Evolutionary conservation across 2,329 filamentous ascomycete species (phyloP).

Genomic region (Alternaria consortialis): DNA sequence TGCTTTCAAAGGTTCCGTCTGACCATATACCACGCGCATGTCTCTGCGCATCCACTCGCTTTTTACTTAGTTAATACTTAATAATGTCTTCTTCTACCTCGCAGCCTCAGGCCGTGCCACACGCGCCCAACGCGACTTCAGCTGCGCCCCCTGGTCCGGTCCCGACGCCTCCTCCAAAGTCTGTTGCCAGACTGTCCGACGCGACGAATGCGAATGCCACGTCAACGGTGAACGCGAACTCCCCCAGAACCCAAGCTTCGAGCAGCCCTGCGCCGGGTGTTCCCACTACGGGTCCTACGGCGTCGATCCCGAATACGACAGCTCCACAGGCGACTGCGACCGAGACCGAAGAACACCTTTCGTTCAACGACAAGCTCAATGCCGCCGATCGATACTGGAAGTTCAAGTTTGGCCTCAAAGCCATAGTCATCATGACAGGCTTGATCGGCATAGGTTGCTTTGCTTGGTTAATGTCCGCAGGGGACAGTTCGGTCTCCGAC

Average conservation of each 20-base stretch:
- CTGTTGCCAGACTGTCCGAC: conserved; percentile 7
- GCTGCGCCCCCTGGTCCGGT: conserved; percentile 2
- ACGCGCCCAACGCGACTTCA: conserved; percentile 5
- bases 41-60: conserved; percentile 22
- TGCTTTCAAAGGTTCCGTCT: conserved; percentile 6
- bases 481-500: not conserved
- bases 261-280: conserved; percentile 6
- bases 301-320: conserved; percentile 1
- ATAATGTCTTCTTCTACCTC: conserved; percentile 24
- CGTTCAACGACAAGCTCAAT: conserved; percentile 37
- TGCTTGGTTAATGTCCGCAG: conserved; percentile 30
- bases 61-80: conserved; percentile 6
- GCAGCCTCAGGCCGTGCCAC: conserved; percentile 6
- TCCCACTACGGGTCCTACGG: conserved; percentile 9
- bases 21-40: conserved; percentile 10
- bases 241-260: conserved; percentile 3
- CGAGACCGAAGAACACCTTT: conserved; percentile 19
- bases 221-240: not conserved
- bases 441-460: conserved; percentile 46
- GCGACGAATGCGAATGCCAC: conserved; percentile 5
- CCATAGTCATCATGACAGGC: conserved; percentile 32
- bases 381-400: conserved; percentile 42
- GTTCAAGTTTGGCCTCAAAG: conserved; percentile 41
- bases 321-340: conserved; percentile 7
- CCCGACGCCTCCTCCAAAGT: conserved; percentile 5